Base-by-base conservation (phyloP, 306 rosid genomes). In the Malus sylvestris region DNA sequence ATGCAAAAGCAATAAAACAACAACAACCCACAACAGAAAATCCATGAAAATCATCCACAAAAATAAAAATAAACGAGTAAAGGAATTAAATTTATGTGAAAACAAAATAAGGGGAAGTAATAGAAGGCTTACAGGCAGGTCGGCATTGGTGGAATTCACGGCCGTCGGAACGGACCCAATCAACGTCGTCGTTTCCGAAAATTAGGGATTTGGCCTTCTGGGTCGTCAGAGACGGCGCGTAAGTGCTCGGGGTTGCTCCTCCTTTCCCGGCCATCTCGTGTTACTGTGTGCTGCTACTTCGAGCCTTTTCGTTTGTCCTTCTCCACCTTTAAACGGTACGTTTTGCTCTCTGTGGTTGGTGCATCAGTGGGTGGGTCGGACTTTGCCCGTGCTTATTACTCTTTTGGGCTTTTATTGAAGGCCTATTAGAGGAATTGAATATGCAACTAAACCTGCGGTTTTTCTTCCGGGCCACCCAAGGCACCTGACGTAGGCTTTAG, bases 71-170 rank as follows among this genome's bases (percentile, higher is more conserved):
- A 32, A 8, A 49, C 59, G 59, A 67, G 15, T 46, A 38, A 23
- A 73, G 20, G 14, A 59, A 44, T 18, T 15, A 44, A 74, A 16
- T 42, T 12, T 25, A 20, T 2, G n/a, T 20, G 19, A 49, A 49
- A 49, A 49, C 15, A 23, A 63, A 58, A 55, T 32, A 33, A 38
- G 19, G 30, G 8, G 61, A 27, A 30, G 9, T 33, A 16, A 61
- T 5, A 59, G 1, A 22, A 32, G 30, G 72, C 81, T 80, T 88
- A 95, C 99, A 89, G 8, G 97, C 96, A 62, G 97, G 97, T 59
- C 99, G 89, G 81, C 99, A 92, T 81, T 92, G 97, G 71, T 89
- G 96, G 80, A 95, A 90, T 40, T 81, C 87, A 58, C 97, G 97
- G 76, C 87, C 92, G 77, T 90, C 97, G 44, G 97, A 90, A 49